These are phyloP conservation scores for Breviolum minutum DNA, from an alignment of 73 alveolate species.

Conservation along the genomic window DNA sequence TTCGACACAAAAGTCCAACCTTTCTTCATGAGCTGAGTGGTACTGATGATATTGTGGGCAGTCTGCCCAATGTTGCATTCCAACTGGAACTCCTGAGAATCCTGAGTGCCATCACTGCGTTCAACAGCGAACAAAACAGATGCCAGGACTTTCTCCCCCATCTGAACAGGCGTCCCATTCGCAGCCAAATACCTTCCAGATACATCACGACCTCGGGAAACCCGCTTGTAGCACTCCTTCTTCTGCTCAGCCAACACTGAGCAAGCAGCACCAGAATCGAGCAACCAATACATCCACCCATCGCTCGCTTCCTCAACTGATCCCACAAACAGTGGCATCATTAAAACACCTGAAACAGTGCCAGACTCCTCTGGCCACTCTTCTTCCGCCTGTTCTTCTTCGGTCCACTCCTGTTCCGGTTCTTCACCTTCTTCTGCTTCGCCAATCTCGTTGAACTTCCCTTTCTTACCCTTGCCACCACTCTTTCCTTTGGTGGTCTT, in stretches of 20 bases:
- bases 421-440: neutral
- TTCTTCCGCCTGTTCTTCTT: neutral
- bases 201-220: too few species aligned
- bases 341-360: neutral
- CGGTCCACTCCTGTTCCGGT: neutral
- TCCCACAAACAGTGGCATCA: slow-evolving; percentile 2
- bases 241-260: neutral
- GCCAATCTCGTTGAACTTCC: neutral
- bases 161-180: too few species aligned
- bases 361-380: neutral
- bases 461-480: neutral
- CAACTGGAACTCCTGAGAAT: too few species aligned
- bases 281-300: neutral
- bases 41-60: too few species aligned
- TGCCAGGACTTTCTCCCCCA: too few species aligned
- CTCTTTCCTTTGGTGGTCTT: neutral
- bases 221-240: neutral
- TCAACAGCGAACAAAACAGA: too few species aligned
- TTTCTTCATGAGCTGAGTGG: too few species aligned
- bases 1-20: too few species aligned
- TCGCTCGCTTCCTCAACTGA: neutral
- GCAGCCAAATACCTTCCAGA: too few species aligned
- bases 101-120: too few species aligned
- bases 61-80: too few species aligned
- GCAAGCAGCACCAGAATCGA: neutral